Evolutionary conservation across 2,329 filamentous ascomycete species (phyloP).

Genomic region (Mycosphaerella sp.): DNA sequence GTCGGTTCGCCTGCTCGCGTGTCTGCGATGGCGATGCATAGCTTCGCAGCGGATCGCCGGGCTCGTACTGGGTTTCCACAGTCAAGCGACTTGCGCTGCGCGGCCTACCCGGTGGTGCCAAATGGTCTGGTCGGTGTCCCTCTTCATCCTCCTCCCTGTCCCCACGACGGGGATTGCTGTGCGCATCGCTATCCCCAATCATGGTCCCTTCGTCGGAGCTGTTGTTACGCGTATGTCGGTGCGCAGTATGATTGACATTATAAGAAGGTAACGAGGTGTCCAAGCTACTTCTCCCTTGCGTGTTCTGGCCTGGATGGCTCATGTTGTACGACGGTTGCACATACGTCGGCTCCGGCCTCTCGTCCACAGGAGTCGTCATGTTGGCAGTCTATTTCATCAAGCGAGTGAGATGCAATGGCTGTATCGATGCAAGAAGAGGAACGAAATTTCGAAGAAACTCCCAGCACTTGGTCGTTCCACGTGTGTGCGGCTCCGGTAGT

Average conservation of each 20-base stretch:
- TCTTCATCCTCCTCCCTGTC: conserved; percentile 6
- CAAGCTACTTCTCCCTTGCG: conserved; percentile 10
- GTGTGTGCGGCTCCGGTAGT: neutral
- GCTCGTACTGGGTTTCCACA: conserved; percentile 35
- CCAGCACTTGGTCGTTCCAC: conserved; percentile 20
- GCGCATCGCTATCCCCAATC: conserved; percentile 28
- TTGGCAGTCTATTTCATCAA: conserved; percentile 9
- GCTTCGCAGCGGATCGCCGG: conserved; percentile 26
- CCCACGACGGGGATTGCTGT: conserved; percentile 8
- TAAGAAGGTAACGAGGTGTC: conserved; percentile 28
- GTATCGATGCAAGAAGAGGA: neutral
- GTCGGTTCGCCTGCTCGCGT: conserved; percentile 53
- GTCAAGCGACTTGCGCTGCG: conserved; percentile 40
- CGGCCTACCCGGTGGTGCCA: conserved; percentile 13
- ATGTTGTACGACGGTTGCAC: conserved; percentile 23
- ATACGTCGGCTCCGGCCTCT: conserved; percentile 33
- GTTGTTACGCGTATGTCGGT: conserved; percentile 16
- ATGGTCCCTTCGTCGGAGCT: conserved; percentile 34
- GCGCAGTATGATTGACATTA: conserved; percentile 28
- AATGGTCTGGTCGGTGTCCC: conserved; percentile 10
- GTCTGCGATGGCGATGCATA: conserved; percentile 49
- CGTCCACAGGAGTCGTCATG: conserved; percentile 34
- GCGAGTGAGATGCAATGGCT: conserved; percentile 10
- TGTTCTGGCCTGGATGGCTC: conserved; percentile 15
- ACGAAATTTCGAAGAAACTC: conserved; percentile 1